Evolutionary conservation across 2,329 filamentous ascomycete species (phyloP).

Genomic region (Cladophialophora immunda): DNA sequence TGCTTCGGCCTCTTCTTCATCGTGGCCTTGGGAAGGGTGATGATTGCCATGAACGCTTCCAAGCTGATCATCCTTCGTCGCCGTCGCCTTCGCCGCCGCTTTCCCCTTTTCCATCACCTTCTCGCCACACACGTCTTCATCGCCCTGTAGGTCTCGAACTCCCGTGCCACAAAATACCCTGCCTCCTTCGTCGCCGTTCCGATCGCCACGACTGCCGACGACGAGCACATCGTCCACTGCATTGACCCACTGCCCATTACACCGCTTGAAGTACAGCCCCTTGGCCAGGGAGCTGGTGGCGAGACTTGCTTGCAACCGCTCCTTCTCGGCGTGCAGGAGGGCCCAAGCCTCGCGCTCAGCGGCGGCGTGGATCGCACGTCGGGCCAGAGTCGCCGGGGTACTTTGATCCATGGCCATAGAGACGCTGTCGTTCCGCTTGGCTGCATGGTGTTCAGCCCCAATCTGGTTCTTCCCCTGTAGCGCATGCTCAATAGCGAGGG

Average conservation of each 20-base stretch:
- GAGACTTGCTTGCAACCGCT: constrained; percentile 20
- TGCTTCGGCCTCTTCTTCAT: background rate
- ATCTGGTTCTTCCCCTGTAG: constrained; percentile 12
- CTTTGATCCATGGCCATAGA: too few relatives aligned
- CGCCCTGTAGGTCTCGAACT: background rate
- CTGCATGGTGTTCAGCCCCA: constrained; percentile 6
- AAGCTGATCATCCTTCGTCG: background rate
- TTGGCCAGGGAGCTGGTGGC: constrained; percentile 26
- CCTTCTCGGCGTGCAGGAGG: constrained; percentile 11
- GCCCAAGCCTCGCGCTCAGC: background rate
- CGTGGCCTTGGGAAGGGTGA: background rate
- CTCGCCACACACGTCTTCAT: background rate
- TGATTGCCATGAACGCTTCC: background rate
- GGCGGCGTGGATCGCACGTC: background rate
- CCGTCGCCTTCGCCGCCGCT: too few relatives aligned
- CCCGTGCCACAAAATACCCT: background rate
- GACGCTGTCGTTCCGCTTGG: too few relatives aligned
- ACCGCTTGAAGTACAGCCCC: constrained; percentile 32
- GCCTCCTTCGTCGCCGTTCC: background rate
- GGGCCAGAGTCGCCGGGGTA: background rate
- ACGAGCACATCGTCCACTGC: constrained; percentile 20
- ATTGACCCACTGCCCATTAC: constrained; percentile 34
- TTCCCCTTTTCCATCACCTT: background rate
- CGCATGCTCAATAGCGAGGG: constrained; percentile 26
- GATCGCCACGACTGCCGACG: background rate